Evolutionary conservation across 2,329 filamentous ascomycete species (phyloP).

Genomic region (Exophiala phaeomuriformis): DNA sequence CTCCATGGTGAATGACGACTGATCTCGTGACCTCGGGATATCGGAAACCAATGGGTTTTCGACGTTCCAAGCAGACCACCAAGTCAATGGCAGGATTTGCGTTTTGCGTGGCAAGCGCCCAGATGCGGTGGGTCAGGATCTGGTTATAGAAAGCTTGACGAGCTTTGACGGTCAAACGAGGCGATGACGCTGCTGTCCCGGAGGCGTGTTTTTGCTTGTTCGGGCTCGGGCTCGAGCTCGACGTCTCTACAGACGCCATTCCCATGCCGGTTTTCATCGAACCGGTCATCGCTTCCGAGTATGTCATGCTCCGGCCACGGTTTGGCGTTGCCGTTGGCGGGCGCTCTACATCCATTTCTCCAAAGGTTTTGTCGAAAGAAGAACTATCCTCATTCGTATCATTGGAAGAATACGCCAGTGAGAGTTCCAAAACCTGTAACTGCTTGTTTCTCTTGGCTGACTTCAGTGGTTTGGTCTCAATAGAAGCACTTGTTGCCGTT

Average conservation of each 20-base stretch:
- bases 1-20: conserved; percentile 90
- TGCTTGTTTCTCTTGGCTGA: conserved; percentile 16
- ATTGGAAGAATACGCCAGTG: conserved; percentile 8
- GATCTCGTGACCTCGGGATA: conserved; percentile 92
- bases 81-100: conserved; percentile 93
- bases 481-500: conserved; percentile 64
- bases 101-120: conserved; percentile 82
- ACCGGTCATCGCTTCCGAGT: conserved; percentile 18
- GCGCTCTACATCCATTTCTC: conserved; percentile 2
- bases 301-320: conserved; percentile 11
- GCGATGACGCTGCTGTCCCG: conserved; percentile 9
- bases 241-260: neutral
- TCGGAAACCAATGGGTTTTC: conserved; percentile 86
- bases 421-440: conserved; percentile 11
- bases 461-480: conserved; percentile 25
- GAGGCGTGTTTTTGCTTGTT: conserved; percentile 6
- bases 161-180: conserved; percentile 19
- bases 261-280: neutral
- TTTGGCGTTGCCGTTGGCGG: conserved; percentile 7
- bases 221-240: conserved; percentile 8
- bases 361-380: conserved; percentile 4
- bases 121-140: conserved; percentile 84
- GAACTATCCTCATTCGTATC: conserved; percentile 13
- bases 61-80: conserved; percentile 82
- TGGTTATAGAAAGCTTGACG: conserved; percentile 56